A percentile compares a stretch with the other conserved stretches of the same genome.
These are phyloP conservation scores for Larix kaempferi DNA, from an alignment of 75 land plant genomes.

Conservation along the genomic window DNA sequence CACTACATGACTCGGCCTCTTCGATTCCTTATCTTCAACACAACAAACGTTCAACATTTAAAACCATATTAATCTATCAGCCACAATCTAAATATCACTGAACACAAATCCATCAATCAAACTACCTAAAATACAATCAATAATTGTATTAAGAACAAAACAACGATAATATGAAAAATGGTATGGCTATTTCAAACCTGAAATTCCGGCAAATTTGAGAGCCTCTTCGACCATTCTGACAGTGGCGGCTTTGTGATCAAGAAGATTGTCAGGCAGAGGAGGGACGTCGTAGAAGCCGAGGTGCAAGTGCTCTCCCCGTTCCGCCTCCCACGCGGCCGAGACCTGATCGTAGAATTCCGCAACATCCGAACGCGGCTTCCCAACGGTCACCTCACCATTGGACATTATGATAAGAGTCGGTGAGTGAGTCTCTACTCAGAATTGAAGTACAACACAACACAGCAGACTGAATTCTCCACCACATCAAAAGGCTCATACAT, in stretches of 20 bases:
- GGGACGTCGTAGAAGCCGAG: slow-evolving; percentile 78
- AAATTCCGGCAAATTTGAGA: slow-evolving; percentile 65
- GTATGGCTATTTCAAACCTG: slow-evolving; percentile 35
- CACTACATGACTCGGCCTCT: slow-evolving; percentile 56
- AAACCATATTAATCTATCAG: too few species aligned
- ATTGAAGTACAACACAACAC: too few species aligned
- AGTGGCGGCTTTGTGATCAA: slow-evolving; percentile 73
- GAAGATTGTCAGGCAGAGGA: slow-evolving; percentile 9
- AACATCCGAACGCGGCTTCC: too few species aligned
- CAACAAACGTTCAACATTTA: neutral
- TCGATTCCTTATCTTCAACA: slow-evolving; percentile 39
- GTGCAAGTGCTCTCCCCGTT: slow-evolving; percentile 99
- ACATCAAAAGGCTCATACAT: too few species aligned
- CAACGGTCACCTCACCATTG: too few species aligned
- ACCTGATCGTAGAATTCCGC: slow-evolving; percentile 68
- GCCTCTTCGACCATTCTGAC: slow-evolving; percentile 88
- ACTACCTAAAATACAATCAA: neutral
- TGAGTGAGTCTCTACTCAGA: too few species aligned
- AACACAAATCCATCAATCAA: too few species aligned
- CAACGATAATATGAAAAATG: too few species aligned
- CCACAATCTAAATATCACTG: too few species aligned
- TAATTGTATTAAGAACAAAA: too few species aligned
- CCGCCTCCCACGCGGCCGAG: slow-evolving; percentile 57
- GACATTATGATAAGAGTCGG: too few species aligned
- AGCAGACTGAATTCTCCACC: too few species aligned